Conservation (phyloP, 345 rosid species). For the Ailanthus altissimus region DNA sequence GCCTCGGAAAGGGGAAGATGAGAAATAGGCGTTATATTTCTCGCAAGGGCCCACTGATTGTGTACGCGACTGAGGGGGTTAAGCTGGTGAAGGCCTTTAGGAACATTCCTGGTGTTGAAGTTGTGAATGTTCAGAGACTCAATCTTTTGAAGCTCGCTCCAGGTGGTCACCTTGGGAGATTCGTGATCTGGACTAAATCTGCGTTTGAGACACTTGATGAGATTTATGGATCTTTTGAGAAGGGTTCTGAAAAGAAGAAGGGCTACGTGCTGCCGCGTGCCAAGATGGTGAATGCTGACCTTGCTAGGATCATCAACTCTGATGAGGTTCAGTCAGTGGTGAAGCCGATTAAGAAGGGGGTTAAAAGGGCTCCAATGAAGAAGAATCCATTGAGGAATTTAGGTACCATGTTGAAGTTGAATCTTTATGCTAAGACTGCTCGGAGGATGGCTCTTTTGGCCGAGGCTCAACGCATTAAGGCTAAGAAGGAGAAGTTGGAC, state of each 20-base stretch:
- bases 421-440: constrained; percentile 96
- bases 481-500: constrained; percentile 98
- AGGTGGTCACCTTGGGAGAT: constrained; percentile 94
- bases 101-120: constrained; percentile 93
- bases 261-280: constrained; percentile 84
- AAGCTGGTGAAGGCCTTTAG: constrained; percentile 91
- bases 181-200: constrained; percentile 91
- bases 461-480: constrained; percentile 84
- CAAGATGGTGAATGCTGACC: constrained; percentile 95
- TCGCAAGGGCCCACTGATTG: constrained; percentile 88
- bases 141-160: constrained; percentile 88
- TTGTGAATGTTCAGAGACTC: constrained; percentile 81
- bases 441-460: constrained; percentile 93
- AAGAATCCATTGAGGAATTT: constrained; percentile 94
- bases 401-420: constrained; percentile 76
- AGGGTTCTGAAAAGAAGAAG: constrained; percentile 83
- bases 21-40: constrained; percentile 84
- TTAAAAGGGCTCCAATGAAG: constrained; percentile 78
- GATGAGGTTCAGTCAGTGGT: constrained; percentile 96
- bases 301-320: constrained; percentile 88
- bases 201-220: constrained; percentile 95
- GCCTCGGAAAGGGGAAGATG: constrained; percentile 90
- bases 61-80: constrained; percentile 76
- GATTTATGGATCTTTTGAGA: constrained; percentile 83
- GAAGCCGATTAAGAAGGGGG: constrained; percentile 69